Evolutionary conservation across 257 asterid genomes (phyloP).

Genomic region (Cruciata laevipes): DNA sequence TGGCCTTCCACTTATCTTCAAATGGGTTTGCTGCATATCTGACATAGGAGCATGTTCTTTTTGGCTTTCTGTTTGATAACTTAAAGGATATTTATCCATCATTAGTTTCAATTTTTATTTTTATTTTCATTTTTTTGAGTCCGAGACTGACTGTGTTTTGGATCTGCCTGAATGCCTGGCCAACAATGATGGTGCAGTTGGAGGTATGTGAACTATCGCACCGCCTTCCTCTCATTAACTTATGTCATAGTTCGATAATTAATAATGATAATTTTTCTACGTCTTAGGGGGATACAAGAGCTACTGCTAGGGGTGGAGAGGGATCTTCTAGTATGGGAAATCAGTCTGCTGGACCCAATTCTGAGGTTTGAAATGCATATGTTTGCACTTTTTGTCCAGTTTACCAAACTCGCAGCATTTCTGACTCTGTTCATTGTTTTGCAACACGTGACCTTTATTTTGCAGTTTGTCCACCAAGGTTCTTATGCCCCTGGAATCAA

Average conservation of each 20-base stretch:
- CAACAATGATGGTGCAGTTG: conserved; percentile 31
- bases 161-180: conserved; percentile 18
- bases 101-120: not conserved
- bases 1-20: not conserved
- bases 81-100: not conserved
- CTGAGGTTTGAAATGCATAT: conserved; percentile 29
- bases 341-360: conserved; percentile 38
- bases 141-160: conserved; percentile 6
- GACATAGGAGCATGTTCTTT: not conserved
- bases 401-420: conserved; percentile 12
- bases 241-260: conserved; percentile 1
- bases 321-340: conserved; percentile 36
- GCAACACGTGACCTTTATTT: not conserved
- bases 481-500: conserved; percentile 41
- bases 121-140: not conserved
- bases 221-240: not conserved
- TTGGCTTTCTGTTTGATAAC: not conserved
- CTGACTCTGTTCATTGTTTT: conserved; percentile 1
- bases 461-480: conserved; percentile 54
- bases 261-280: conserved; percentile 15
- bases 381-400: conserved; percentile 1
- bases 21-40: not conserved
- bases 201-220: conserved; percentile 37
- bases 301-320: conserved; percentile 43
- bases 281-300: conserved; percentile 53